These are phyloP conservation scores for Staphylotrichum longicolle DNA, from an alignment of 495 filamentous ascomycete genomes.

Conservation along the genomic window DNA sequence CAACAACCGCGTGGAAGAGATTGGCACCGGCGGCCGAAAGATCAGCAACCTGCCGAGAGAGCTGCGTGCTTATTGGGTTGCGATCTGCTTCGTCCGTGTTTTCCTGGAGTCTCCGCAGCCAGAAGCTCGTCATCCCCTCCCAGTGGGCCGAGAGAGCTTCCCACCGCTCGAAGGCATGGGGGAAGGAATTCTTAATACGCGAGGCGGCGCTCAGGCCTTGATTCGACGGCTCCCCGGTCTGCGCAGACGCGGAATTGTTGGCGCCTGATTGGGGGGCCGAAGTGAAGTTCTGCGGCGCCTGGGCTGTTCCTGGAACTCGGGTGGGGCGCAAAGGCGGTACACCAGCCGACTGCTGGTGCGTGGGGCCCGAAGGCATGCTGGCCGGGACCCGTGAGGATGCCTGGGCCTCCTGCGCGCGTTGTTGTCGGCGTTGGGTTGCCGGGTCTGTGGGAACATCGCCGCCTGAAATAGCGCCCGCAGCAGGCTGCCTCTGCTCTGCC, in stretches of 20 bases:
- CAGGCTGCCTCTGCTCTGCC: constrained; percentile 51
- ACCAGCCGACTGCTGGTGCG: constrained; percentile 22
- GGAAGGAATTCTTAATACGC: constrained; percentile 61
- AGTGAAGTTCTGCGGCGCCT: constrained; percentile 24
- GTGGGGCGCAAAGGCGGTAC: constrained; percentile 29
- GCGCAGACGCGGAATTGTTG: constrained; percentile 24
- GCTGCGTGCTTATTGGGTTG: constrained; percentile 79
- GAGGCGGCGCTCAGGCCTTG: constrained; percentile 28
- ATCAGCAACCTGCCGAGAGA: constrained; percentile 91
- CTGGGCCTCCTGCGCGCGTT: constrained; percentile 33
- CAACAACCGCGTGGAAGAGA: constrained; percentile 95
- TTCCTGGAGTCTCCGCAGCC: constrained; percentile 88
- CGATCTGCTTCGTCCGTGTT: constrained; percentile 79
- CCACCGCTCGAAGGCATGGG: constrained; percentile 97
- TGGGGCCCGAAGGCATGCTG: constrained; percentile 14
- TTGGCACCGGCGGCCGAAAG: constrained; percentile 95
- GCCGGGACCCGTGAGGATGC: constrained; percentile 17
- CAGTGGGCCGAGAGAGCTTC: constrained; percentile 94
- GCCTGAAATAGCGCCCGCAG: constrained; percentile 60
- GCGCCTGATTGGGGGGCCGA: constrained; percentile 18
- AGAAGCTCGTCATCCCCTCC: constrained; percentile 96
- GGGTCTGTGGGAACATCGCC: constrained; percentile 35
- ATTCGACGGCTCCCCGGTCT: constrained; percentile 35
- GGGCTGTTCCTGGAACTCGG: constrained; percentile 26
- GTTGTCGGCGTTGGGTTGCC: constrained; percentile 43